Base-by-base conservation (phyloP, 768 basidiomycete species). In the Amanita muscaria region DNA sequence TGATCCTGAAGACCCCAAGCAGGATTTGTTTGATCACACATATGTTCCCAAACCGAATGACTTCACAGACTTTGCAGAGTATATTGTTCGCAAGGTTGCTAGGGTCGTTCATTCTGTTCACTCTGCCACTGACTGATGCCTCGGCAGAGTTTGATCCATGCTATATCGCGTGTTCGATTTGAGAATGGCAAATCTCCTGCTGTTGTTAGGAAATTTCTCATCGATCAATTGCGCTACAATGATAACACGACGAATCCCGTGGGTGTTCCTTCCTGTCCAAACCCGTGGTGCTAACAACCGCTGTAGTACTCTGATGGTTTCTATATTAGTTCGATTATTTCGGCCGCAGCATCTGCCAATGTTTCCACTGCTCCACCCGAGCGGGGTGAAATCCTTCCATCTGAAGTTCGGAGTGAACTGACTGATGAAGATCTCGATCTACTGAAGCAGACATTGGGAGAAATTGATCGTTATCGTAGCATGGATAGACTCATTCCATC, bases 401-500 rank as follows among this genome's bases (percentile, higher is more conserved):
- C 78, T 14, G 84, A 88, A 58, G 68, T 77, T 16, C 75, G 73
- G 38, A 74, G 68, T 15, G 78, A 85, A 46, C 77, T 82, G 49
- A 85, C 70, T 51, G 66, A 67, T 18, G 83, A 88, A 58, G 86
- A 88, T 52, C 67, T 66, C 21, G 74, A 76, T 29, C 68, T 93
- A 9, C 60, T 93, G 39, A 80, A 81, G 53, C 79, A 83, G 52
- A 86, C 84, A 2, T 60, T 83, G 35, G 73, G 80, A 15, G 90
- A 94, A 58, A 77, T 97, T 24, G 88, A 91, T 55, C 77, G 94
- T 34, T 94, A 93, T 65, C 81, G 90, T 46, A 88, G 81, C 56
- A 90, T 96, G 82, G 96, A 99, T 62, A 74, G 92, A 44, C 70
- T 98, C 12, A 92, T 97, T 46, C 91, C 96, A 7, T 94, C 93